Evolutionary conservation across 768 basidiomycete species (phyloP).

Genomic region (Russula sp.): DNA sequence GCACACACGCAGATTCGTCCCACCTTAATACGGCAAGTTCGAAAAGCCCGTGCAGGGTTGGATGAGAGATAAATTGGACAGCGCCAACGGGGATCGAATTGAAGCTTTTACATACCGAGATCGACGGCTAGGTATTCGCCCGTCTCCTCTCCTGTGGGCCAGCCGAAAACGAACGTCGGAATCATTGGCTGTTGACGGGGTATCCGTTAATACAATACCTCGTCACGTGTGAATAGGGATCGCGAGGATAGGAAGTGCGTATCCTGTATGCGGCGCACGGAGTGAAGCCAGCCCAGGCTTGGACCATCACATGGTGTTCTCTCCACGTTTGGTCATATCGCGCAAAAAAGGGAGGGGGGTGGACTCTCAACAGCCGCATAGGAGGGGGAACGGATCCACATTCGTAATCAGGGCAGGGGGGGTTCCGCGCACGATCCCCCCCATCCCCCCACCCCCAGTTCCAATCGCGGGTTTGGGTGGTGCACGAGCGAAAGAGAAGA

Average conservation of each 20-base stretch:
- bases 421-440: not conserved
- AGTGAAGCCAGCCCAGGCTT: conserved; percentile 2
- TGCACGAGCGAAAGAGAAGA: not conserved
- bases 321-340: not conserved
- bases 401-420: not conserved
- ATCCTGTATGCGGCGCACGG: not conserved
- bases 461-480: conserved; percentile 1
- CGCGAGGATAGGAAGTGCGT: not conserved
- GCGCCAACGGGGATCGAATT: not conserved
- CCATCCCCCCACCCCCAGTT: not conserved
- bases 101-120: conserved; percentile 44
- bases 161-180: conserved; percentile 93
- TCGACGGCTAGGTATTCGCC: conserved; percentile 90
- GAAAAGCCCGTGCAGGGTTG: not conserved
- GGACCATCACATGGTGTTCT: not conserved
- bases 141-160: conserved; percentile 83
- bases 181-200: conserved; percentile 75
- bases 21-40: conserved; percentile 42
- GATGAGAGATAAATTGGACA: not conserved
- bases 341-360: not conserved
- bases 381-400: not conserved
- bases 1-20: conserved; percentile 98
- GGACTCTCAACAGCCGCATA: conserved; percentile 3
- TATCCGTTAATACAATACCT: not conserved
- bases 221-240: conserved; percentile 1